These are phyloP conservation scores for Quambalaria eucalypti DNA, from an alignment of 1,284 basidiomycete genomes.

Conservation along the genomic window DNA sequence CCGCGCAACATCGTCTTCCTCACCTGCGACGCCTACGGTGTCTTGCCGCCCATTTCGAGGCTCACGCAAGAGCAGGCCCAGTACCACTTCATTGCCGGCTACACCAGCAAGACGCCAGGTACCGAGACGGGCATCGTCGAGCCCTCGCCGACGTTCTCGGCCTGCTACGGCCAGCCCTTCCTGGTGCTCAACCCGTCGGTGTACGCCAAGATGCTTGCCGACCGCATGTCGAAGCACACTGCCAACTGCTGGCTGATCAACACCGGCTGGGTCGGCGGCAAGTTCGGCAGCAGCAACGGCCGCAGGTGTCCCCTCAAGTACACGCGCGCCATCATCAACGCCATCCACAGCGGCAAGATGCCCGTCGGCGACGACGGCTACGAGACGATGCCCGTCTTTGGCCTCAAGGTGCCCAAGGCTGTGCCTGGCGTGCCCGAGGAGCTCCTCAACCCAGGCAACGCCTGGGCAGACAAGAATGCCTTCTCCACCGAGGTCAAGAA, in stretches of 20 bases:
- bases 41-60: conserved; percentile 88
- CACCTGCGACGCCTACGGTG: conserved; percentile 96
- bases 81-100: conserved; percentile 56
- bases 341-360: conserved; percentile 88
- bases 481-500: conserved; percentile 43
- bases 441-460: conserved; percentile 34
- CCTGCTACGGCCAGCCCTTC: conserved; percentile 97
- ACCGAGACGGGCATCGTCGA: conserved; percentile 97
- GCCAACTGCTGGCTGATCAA: conserved; percentile 98
- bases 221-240: conserved; percentile 81
- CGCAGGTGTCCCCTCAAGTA: conserved; percentile 49
- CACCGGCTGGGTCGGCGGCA: conserved; percentile 96
- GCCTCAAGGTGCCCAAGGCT: conserved; percentile 35
- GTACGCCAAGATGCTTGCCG: conserved; percentile 94
- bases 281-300: conserved; percentile 63
- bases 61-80: conserved; percentile 88
- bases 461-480: conserved; percentile 34
- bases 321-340: conserved; percentile 91
- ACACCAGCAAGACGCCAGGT: conserved; percentile 89
- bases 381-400: conserved; percentile 59
- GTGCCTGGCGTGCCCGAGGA: conserved; percentile 32
- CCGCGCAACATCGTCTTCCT: conserved; percentile 89
- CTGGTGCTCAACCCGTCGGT: conserved; percentile 75
- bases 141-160: conserved; percentile 97
- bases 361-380: conserved; percentile 74